These are phyloP conservation scores for Saccharum officinarum DNA, from an alignment of 176 grass and related monocot species.

Conservation along the genomic window DNA sequence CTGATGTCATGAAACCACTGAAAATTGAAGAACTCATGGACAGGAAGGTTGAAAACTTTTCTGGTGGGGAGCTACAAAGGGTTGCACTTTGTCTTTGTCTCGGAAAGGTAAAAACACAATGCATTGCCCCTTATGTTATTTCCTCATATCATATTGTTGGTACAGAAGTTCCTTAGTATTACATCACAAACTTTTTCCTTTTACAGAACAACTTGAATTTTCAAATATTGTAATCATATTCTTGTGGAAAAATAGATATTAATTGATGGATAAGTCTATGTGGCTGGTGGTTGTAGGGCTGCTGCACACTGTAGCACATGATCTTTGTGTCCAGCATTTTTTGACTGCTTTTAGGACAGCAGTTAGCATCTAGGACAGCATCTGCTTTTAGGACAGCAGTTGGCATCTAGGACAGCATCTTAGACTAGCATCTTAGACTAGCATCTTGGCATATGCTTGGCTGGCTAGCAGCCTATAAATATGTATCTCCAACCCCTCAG, in stretches of 20 bases:
- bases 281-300: too few relatives aligned
- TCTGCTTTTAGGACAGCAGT: too few relatives aligned
- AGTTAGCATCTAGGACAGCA: too few relatives aligned
- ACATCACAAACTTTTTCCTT: background rate
- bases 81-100: constrained; percentile 70
- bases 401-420: too few relatives aligned
- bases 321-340: too few relatives aligned
- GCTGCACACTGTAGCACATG: too few relatives aligned
- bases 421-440: too few relatives aligned
- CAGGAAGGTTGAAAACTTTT: constrained; percentile 49
- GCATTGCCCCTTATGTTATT: background rate
- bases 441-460: too few relatives aligned
- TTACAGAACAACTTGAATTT: background rate
- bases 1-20: constrained; percentile 80
- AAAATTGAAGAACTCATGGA: constrained; percentile 63
- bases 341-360: too few relatives aligned
- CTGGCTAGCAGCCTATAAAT: too few relatives aligned
- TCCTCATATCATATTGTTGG: background rate
- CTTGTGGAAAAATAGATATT: constrained; percentile 5
- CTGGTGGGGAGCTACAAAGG: constrained; percentile 73
- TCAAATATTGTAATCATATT: background rate
- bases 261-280: too few relatives aligned
- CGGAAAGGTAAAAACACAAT: constrained; percentile 56
- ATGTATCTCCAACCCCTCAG: too few relatives aligned
- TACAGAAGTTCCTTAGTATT: background rate